phyloP scores from a whole-genome alignment of 345 rosid species.

The Citrus sinensis region DVS_A1.0 CM039162.1:31450001-31450500 shows the following conservation, averaged over 20 bases:
- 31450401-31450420: neutral
- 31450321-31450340: neutral
- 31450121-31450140: neutral
- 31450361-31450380: neutral
- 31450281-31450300: neutral
- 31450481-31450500: neutral
- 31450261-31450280: neutral
- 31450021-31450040: conserved; percentile 73
- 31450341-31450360: neutral
- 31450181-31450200: neutral
- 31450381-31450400: neutral
- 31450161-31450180: neutral
- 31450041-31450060: conserved; percentile 84
- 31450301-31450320: neutral
- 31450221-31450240: neutral
- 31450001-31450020: conserved; percentile 97
- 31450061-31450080: neutral
- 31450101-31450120: neutral
- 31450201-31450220: neutral
- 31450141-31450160: neutral
- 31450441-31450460: neutral
- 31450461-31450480: too few relatives aligned
- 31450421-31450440: neutral
- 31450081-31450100: neutral
- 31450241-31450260: neutral